These are phyloP conservation scores for Daldinia decipiens DNA, from an alignment of 495 filamentous ascomycete genomes.

Conservation along the genomic window DNA sequence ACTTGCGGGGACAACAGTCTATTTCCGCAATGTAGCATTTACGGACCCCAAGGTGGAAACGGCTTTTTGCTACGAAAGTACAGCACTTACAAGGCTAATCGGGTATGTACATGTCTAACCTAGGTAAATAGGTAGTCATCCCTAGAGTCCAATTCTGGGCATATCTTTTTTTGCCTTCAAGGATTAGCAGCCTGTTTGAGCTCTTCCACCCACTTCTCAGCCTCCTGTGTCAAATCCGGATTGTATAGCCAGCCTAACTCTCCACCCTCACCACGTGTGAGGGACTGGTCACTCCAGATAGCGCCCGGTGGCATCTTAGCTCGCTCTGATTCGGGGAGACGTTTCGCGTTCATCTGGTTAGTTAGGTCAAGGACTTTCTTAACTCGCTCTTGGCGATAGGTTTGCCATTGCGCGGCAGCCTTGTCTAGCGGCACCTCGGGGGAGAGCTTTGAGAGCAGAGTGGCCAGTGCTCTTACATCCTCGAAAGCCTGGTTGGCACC, in stretches of 20 bases:
- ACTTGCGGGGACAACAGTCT: too few species aligned
- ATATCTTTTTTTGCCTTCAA: neutral
- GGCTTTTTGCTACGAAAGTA: neutral
- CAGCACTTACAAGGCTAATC: neutral
- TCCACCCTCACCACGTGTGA: slow-evolving; percentile 28
- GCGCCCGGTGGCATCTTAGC: slow-evolving; percentile 14
- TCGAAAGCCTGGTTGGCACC: slow-evolving; percentile 50
- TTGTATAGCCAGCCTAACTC: slow-evolving; percentile 40
- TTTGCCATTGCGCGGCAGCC: slow-evolving; percentile 36
- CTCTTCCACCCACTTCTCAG: slow-evolving; percentile 34
- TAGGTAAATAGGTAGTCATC: neutral
- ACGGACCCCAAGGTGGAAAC: neutral
- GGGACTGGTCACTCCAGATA: slow-evolving; percentile 17
- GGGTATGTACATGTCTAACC: neutral
- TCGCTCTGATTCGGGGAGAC: slow-evolving; percentile 29
- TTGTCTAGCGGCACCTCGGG: slow-evolving; percentile 18
- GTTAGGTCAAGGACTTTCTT: slow-evolving; percentile 38
- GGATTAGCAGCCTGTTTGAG: slow-evolving; percentile 15
- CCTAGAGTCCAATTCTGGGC: neutral
- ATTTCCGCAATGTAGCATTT: neutral
- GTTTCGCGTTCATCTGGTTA: slow-evolving; percentile 34
- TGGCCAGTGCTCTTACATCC: slow-evolving; percentile 46
- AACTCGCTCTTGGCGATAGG: slow-evolving; percentile 33
- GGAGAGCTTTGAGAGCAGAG: slow-evolving; percentile 32
- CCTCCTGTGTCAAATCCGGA: slow-evolving; percentile 24